phyloP scores from a whole-genome alignment of 73 alveolate genomes.

The Paramecium caudatum region DNA sequence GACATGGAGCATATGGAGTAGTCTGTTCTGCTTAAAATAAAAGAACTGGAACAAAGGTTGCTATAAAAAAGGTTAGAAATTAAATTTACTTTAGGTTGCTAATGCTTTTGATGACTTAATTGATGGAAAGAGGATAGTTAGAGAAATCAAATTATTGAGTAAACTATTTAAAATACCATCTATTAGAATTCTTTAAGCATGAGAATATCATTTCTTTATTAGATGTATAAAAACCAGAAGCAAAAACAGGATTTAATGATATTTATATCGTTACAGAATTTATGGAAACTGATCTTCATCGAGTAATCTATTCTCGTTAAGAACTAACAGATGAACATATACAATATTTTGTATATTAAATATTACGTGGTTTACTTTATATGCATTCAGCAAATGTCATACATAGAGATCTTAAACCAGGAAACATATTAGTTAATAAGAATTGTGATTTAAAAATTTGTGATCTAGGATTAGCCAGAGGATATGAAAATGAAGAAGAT shows the following conservation, averaged over 20 bases:
- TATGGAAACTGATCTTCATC: conserved; percentile 96
- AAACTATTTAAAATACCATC: background rate
- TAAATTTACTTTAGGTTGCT: conserved; percentile 73
- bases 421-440: conserved; percentile 88
- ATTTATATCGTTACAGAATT: conserved; percentile 91
- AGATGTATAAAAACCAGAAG: conserved; percentile 92
- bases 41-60: conserved; percentile 90
- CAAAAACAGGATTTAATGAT: conserved; percentile 91
- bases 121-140: conserved; percentile 92
- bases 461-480: conserved; percentile 89
- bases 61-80: conserved; percentile 90
- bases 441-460: conserved; percentile 92
- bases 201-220: conserved; percentile 85
- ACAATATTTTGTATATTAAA: conserved; percentile 90
- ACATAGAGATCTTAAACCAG: conserved; percentile 92
- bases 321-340: conserved; percentile 93
- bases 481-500: conserved; percentile 84
- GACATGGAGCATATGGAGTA: conserved; percentile 96
- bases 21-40: conserved; percentile 92
- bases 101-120: conserved; percentile 92
- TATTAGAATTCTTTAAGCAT: conserved; percentile 87
- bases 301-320: conserved; percentile 91
- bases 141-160: conserved; percentile 88
- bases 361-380: conserved; percentile 87
- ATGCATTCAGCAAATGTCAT: conserved; percentile 93